phyloP scores from a whole-genome alignment of 202 grass and related monocot species.

The Musa balbisiana region DNA sequence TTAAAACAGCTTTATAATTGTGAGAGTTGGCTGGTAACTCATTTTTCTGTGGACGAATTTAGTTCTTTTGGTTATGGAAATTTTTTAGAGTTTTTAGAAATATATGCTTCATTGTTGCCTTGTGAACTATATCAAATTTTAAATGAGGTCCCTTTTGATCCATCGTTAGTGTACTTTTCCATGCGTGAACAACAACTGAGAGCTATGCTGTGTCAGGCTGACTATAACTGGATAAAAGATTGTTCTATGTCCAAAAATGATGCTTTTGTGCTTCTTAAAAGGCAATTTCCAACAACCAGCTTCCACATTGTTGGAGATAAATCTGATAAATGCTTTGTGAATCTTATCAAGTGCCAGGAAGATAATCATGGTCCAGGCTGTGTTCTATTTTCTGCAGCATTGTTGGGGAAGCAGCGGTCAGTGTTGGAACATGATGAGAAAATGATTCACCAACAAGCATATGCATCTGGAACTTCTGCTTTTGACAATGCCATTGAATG shows the following conservation, averaged over 20 bases:
- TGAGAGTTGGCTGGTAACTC: conserved; percentile 46
- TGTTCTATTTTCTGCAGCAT: conserved; percentile 57
- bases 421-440: conserved; percentile 22
- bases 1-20: conserved; percentile 56
- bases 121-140: conserved; percentile 42
- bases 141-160: conserved; percentile 24
- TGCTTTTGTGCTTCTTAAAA: conserved; percentile 55
- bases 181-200: conserved; percentile 52
- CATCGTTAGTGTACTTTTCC: conserved; percentile 40
- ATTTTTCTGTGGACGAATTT: conserved; percentile 68
- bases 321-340: conserved; percentile 31
- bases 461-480: conserved; percentile 32
- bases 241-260: conserved; percentile 36
- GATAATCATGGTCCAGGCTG: conserved; percentile 35
- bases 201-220: conserved; percentile 57
- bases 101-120: conserved; percentile 42
- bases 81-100: conserved; percentile 75
- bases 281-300: conserved; percentile 72
- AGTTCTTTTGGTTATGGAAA: conserved; percentile 63
- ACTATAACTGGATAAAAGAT: conserved; percentile 44
- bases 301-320: conserved; percentile 48
- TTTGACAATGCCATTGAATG: conserved; percentile 54
- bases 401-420: conserved; percentile 73
- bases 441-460: conserved; percentile 30
- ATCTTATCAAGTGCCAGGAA: conserved; percentile 32